Percentiles rank a stretch among this genome's conserved stretches.
These are phyloP conservation scores for Beta lomatogona DNA, from an alignment of 179 eudicot species.

Conservation along the genomic window DNA sequence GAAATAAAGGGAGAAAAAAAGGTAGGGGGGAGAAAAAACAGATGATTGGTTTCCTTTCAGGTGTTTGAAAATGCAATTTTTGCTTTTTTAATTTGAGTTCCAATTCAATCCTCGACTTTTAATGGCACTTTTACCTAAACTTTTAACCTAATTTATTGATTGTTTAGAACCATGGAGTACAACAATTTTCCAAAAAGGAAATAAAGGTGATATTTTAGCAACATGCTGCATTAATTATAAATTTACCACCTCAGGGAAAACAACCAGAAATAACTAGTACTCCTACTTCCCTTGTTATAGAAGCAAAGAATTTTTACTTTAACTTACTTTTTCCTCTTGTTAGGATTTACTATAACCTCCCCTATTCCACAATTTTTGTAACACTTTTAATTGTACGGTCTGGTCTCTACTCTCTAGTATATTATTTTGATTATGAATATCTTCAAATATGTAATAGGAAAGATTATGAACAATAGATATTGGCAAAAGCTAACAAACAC, in stretches of 20 bases:
- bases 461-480: too few relatives aligned
- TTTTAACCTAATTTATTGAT: conserved; percentile 32
- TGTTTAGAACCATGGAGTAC: not conserved
- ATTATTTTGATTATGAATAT: too few relatives aligned
- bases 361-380: too few relatives aligned
- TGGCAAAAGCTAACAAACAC: too few relatives aligned
- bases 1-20: not conserved
- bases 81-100: conserved; percentile 1
- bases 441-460: too few relatives aligned
- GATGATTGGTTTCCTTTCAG: conserved; percentile 20
- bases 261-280: not conserved
- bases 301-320: conserved; percentile 32
- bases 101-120: conserved; percentile 20
- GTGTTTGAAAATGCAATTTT: conserved; percentile 25
- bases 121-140: conserved; percentile 32
- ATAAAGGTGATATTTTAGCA: not conserved
- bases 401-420: too few relatives aligned
- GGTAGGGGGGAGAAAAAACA: not conserved
- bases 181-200: conserved; percentile 26
- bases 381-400: too few relatives aligned
- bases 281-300: conserved; percentile 27
- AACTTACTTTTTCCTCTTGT: not conserved
- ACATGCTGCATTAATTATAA: conserved; percentile 7
- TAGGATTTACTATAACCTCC: too few relatives aligned
- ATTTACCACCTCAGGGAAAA: not conserved